A percentile compares a stretch with the other conserved stretches of the same genome.
Evolutionary conservation across 768 basidiomycete species (phyloP).

Genomic region (Aureoboletus auriporus): DNA sequence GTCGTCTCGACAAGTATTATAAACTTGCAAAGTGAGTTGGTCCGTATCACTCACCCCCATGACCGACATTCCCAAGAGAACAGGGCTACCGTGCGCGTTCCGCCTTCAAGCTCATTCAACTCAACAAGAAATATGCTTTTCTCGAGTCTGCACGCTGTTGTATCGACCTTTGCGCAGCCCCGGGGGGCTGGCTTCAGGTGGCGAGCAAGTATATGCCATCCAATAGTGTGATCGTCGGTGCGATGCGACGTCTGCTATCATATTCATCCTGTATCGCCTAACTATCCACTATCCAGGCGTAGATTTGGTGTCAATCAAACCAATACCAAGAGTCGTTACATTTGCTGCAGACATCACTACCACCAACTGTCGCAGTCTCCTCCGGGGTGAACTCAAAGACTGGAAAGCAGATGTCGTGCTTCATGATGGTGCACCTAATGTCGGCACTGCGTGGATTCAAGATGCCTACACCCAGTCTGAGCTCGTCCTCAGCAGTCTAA

Average conservation of each 20-base stretch:
- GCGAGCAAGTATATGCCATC: slow-evolving; percentile 96
- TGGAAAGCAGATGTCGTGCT: slow-evolving; percentile 99
- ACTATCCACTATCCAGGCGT: slow-evolving; percentile 55
- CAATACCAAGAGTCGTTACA: slow-evolving; percentile 88
- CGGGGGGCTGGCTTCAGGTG: slow-evolving; percentile 98
- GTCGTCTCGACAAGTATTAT: slow-evolving; percentile 95
- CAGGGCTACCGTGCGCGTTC: slow-evolving; percentile 99
- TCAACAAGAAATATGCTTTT: slow-evolving; percentile 97
- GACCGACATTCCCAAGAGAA: slow-evolving; percentile 54
- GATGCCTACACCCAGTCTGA: slow-evolving; percentile 98
- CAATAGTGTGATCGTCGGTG: slow-evolving; percentile 88
- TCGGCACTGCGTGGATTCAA: slow-evolving; percentile 98
- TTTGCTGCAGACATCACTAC: slow-evolving; percentile 96
- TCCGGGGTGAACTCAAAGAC: slow-evolving; percentile 88
- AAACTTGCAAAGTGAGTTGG: slow-evolving; percentile 77
- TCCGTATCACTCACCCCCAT: slow-evolving; percentile 3
- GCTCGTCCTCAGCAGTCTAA: slow-evolving; percentile 91
- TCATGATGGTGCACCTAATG: slow-evolving; percentile 99
- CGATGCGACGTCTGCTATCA: slow-evolving; percentile 18
- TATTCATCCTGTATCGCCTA: slow-evolving; percentile 7
- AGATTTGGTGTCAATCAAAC: slow-evolving; percentile 93
- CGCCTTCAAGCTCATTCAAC: slow-evolving; percentile 97
- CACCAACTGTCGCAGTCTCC: slow-evolving; percentile 78
- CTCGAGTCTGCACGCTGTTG: slow-evolving; percentile 87
- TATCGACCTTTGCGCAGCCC: slow-evolving; percentile 97